phyloP scores from a whole-genome alignment of 345 rosid species.

The Acer yangbiense region DNA sequence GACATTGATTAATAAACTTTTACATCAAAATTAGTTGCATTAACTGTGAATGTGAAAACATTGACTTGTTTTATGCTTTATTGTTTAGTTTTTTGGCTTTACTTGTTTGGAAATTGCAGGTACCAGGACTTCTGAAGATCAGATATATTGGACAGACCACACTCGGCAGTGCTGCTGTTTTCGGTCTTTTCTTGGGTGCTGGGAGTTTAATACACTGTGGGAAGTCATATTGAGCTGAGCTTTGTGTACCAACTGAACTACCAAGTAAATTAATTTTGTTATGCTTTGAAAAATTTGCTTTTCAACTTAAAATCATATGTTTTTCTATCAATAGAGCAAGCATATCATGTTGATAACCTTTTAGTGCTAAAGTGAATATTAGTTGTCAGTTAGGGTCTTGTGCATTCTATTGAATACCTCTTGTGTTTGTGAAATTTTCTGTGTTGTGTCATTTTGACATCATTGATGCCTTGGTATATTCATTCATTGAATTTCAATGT shows the following conservation, averaged over 20 bases:
- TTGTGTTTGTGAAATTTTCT: background rate
- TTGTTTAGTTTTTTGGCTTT: too few species aligned
- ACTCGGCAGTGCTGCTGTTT: slow-evolving; percentile 83
- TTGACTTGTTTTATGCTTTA: too few species aligned
- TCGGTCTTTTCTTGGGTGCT: slow-evolving; percentile 91
- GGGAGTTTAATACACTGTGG: slow-evolving; percentile 32
- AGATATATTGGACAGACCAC: slow-evolving; percentile 92
- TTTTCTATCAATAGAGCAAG: background rate
- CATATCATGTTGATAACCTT: background rate
- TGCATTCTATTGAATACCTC: background rate
- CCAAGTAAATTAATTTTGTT: background rate
- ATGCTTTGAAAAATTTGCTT: background rate
- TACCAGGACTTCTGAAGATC: slow-evolving; percentile 81
- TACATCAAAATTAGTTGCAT: too few species aligned
- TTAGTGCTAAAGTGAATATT: background rate
- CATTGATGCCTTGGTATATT: background rate
- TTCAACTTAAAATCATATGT: background rate
- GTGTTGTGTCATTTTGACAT: background rate
- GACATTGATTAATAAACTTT: too few species aligned
- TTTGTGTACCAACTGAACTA: background rate
- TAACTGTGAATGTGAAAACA: too few species aligned
- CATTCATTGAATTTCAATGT: background rate
- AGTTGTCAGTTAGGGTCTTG: background rate
- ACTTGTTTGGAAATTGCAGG: slow-evolving; percentile 34
- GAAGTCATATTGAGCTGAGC: background rate